Conservation (phyloP, 305 asterid genomes). For the Solanum aculeatissimum region DNA sequence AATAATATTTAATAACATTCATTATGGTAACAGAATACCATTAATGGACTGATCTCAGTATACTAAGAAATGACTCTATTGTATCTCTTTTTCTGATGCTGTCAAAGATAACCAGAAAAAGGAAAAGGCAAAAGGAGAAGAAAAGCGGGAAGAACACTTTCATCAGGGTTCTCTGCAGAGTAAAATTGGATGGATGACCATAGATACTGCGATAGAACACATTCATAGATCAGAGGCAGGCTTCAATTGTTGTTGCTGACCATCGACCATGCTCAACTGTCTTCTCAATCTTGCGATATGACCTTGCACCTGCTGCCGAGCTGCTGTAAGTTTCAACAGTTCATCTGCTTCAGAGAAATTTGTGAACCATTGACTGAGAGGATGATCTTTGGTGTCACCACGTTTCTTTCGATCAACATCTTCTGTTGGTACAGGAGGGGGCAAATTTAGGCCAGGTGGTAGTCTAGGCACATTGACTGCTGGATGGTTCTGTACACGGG, state of each 20-base stretch:
- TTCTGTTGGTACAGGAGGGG: constrained; percentile 45
- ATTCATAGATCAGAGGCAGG: constrained; percentile 46
- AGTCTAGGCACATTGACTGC: constrained; percentile 70
- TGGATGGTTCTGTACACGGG: constrained; percentile 71
- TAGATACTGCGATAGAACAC: constrained; percentile 2
- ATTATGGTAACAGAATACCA: not conserved
- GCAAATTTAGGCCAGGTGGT: constrained; percentile 44
- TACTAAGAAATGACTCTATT: not conserved
- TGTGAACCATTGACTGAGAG: constrained; percentile 74
- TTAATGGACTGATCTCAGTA: not conserved
- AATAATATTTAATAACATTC: not conserved
- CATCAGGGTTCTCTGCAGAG: constrained; percentile 1
- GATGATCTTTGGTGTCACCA: constrained; percentile 71
- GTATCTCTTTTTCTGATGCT: not conserved
- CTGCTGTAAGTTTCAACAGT: constrained; percentile 83
- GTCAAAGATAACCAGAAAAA: not conserved
- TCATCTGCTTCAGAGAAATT: constrained; percentile 92
- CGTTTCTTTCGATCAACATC: constrained; percentile 47
- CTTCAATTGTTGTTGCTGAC: constrained; percentile 56
- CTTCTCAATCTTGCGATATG: constrained; percentile 80
- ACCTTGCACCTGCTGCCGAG: constrained; percentile 95
- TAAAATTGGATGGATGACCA: not conserved
- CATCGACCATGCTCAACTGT: constrained; percentile 71
- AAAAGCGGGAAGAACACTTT: not conserved
- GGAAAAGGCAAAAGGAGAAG: constrained; percentile 6